Base-by-base conservation (phyloP, 2,329 filamentous ascomycete genomes). In the Epichloe brachyelytri region DNA sequence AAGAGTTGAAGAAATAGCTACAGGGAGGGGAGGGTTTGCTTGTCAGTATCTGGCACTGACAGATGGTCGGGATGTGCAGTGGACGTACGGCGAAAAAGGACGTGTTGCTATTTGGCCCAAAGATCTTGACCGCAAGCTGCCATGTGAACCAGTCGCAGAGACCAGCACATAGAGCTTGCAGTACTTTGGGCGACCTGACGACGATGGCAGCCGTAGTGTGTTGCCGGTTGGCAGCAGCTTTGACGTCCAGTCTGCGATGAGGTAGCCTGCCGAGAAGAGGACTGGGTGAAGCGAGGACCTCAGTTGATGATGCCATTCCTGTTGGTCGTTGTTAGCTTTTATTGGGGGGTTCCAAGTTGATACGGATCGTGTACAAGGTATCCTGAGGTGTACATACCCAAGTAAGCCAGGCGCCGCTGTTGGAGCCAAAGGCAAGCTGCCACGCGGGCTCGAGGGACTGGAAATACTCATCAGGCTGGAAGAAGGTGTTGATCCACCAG, bases 401-500 rank as follows among this genome's bases (percentile, higher is more conserved):
- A 55, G 93, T 98, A 61, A 96, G 77, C 88, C 91, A 98, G 30
- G 91, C 88, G 55, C 86, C 86, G 66, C 83, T 86, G 14, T 75
- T 65, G 2, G 72, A 62, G 20, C 90, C 90, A 74, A 95, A 96
- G 3, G 86, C 86, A 51, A 93, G 76, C 60, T 83, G 75, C 90
- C 91, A 97, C 58, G 93, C 93, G 49, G 93, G 91, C 71, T 98
- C 93, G 43, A 97, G 78, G 1, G 89, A 86, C 65, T 98, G 93
- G 63, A 93, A 98, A 72, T 88, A 97, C 68, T 98, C 93, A 71
- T 98, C 93, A 30, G 93, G 93, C 68, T 98, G 93, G 71, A 98
- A 98, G 67, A 96, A 98, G 19, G 93, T 97, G 57, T 79, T 75
- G 52, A 94, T 74, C 55, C 76, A 80, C 59, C 93, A 74, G 34